Evolutionary conservation across 331 rosid genomes (phyloP).

Genomic region (Cydonia oblonga): DNA sequence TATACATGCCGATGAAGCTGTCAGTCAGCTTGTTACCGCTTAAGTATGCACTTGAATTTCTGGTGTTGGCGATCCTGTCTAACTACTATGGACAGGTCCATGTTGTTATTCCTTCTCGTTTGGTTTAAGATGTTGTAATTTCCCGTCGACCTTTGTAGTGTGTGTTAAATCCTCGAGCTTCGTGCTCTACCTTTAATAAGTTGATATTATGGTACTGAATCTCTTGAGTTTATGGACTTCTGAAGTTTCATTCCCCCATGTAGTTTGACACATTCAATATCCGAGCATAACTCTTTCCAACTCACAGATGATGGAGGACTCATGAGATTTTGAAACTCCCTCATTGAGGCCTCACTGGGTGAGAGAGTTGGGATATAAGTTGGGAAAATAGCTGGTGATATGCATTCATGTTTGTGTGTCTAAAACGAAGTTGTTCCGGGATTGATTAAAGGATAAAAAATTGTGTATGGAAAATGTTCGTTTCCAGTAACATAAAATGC

Average conservation of each 20-base stretch:
- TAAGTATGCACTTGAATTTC: neutral
- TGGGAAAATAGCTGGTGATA: too few species aligned
- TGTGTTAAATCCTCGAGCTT: neutral
- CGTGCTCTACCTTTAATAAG: neutral
- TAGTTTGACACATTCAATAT: neutral
- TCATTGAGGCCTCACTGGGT: too few species aligned
- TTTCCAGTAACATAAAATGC: too few species aligned
- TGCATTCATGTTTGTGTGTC: too few species aligned
- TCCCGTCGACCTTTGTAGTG: neutral
- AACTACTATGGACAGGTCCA: neutral
- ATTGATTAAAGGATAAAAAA: too few species aligned
- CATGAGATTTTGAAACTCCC: too few species aligned
- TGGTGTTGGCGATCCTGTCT: neutral
- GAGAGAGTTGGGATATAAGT: too few species aligned
- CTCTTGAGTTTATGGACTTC: neutral
- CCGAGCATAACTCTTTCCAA: too few species aligned
- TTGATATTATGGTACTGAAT: neutral
- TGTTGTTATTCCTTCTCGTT: neutral
- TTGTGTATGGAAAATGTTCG: too few species aligned
- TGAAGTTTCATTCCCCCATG: neutral
- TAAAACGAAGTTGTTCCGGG: too few species aligned
- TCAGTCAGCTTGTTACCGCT: neutral
- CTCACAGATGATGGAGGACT: too few species aligned
- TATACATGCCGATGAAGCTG: neutral
- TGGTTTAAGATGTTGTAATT: neutral